phyloP scores from a whole-genome alignment of 2,329 filamentous ascomycete genomes.

The Aspergillus oerlinghausenensis region DNA sequence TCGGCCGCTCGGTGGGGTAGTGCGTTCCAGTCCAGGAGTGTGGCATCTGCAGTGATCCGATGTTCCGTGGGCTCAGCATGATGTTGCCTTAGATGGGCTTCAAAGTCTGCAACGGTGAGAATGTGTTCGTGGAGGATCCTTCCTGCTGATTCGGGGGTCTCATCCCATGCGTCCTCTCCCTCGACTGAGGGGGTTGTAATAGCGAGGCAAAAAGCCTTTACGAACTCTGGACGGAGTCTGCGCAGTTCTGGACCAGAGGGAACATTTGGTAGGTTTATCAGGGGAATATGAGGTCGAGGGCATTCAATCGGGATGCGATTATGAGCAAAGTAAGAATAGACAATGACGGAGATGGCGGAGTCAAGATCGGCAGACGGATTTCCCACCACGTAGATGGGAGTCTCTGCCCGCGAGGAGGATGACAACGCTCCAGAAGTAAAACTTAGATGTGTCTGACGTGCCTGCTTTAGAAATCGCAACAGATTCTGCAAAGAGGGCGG shows the following conservation, averaged over 20 bases:
- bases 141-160: constrained; percentile 20
- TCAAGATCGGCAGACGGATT: constrained; percentile 55
- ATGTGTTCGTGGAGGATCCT: constrained; percentile 30
- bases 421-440: constrained; percentile 20
- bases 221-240: constrained; percentile 55
- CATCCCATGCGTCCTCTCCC: constrained; percentile 20
- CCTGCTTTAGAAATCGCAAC: constrained; percentile 35
- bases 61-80: neutral
- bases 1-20: constrained; percentile 40
- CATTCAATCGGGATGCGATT: constrained; percentile 38
- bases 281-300: constrained; percentile 49
- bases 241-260: constrained; percentile 45
- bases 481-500: constrained; percentile 16
- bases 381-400: constrained; percentile 39
- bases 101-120: constrained; percentile 39
- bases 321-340: constrained; percentile 56
- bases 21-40: constrained; percentile 45
- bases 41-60: constrained; percentile 19
- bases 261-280: constrained; percentile 53
- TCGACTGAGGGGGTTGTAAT: constrained; percentile 24
- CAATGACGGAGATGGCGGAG: constrained; percentile 57
- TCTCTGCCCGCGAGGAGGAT: constrained; percentile 7
- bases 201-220: constrained; percentile 50
- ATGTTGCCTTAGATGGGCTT: constrained; percentile 15
- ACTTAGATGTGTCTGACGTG: constrained; percentile 25